Evolutionary conservation across 2,329 filamentous ascomycete species (phyloP).

Genomic region (Hypoxylon sp.): DNA sequence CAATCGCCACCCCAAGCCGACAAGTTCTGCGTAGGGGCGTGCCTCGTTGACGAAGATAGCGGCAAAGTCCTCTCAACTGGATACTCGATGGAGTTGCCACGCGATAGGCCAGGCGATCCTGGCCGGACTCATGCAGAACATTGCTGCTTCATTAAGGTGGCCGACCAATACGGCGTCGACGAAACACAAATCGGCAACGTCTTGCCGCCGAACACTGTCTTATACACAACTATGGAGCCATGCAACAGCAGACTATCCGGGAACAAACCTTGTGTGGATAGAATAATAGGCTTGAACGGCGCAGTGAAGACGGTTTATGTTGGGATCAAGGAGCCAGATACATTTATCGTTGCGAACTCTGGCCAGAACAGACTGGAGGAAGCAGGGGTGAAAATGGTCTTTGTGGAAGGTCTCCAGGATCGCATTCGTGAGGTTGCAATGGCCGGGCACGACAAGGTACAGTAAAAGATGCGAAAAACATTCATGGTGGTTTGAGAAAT

Average conservation of each 20-base stretch:
- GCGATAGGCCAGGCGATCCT: slow-evolving; percentile 55
- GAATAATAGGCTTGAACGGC: neutral
- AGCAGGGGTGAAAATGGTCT: slow-evolving; percentile 48
- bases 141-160: slow-evolving; percentile 61
- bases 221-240: slow-evolving; percentile 63
- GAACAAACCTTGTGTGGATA: slow-evolving; percentile 53
- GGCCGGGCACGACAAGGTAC: slow-evolving; percentile 66
- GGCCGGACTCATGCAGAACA: slow-evolving; percentile 60
- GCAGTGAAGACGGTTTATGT: slow-evolving; percentile 52
- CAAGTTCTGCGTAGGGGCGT: slow-evolving; percentile 60
- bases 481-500: no score
- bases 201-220: slow-evolving; percentile 55
- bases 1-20: slow-evolving; percentile 55
- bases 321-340: slow-evolving; percentile 56
- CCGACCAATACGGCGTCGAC: slow-evolving; percentile 53
- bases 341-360: slow-evolving; percentile 54
- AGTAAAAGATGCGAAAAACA: neutral
- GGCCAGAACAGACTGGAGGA: slow-evolving; percentile 47
- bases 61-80: slow-evolving; percentile 58
- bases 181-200: slow-evolving; percentile 55
- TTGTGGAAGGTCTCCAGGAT: slow-evolving; percentile 60
- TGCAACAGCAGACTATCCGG: slow-evolving; percentile 59
- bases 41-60: slow-evolving; percentile 56
- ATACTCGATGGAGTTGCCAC: slow-evolving; percentile 57
- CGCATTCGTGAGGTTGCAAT: slow-evolving; percentile 73